Evolutionary conservation across 2,329 filamentous ascomycete genomes (phyloP).

Genomic region (Rhytidhysteron rufulum): DNA sequence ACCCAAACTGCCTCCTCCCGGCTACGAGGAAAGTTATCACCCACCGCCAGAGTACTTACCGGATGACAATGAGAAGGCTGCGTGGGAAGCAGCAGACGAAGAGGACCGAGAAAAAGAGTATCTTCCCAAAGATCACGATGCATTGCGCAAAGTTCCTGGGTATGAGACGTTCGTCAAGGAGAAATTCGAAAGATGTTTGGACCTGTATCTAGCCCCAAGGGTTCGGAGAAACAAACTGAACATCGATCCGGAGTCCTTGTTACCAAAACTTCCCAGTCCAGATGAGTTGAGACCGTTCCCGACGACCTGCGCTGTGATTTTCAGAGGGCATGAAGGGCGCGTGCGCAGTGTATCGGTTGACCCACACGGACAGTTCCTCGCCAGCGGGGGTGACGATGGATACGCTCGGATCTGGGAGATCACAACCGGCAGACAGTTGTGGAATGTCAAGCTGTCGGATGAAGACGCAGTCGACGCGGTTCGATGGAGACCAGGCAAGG

Average conservation of each 20-base stretch:
- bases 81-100: slow-evolving; percentile 81
- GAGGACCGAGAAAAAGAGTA: slow-evolving; percentile 91
- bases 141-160: slow-evolving; percentile 85
- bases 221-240: slow-evolving; percentile 92
- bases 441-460: slow-evolving; percentile 73
- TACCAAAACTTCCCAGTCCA: slow-evolving; percentile 89
- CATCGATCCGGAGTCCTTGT: slow-evolving; percentile 87
- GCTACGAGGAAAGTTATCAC: slow-evolving; percentile 95
- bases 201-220: slow-evolving; percentile 90
- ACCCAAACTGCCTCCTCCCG: slow-evolving; percentile 87
- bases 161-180: slow-evolving; percentile 91
- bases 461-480: slow-evolving; percentile 80
- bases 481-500: slow-evolving; percentile 81
- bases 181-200: slow-evolving; percentile 90
- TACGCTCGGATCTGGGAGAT: slow-evolving; percentile 89
- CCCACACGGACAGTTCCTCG: slow-evolving; percentile 78
- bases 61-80: slow-evolving; percentile 74
- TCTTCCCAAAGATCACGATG: slow-evolving; percentile 74
- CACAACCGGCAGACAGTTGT: slow-evolving; percentile 79
- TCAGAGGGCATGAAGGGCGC: slow-evolving; percentile 81
- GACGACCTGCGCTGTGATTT: slow-evolving; percentile 81
- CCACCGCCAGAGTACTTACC: slow-evolving; percentile 93
- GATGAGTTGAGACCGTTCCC: slow-evolving; percentile 95
- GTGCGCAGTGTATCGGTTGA: slow-evolving; percentile 83
- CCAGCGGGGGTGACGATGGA: slow-evolving; percentile 91